Conservation (phyloP, 768 basidiomycete genomes). For the Lentinula boryana region DNA sequence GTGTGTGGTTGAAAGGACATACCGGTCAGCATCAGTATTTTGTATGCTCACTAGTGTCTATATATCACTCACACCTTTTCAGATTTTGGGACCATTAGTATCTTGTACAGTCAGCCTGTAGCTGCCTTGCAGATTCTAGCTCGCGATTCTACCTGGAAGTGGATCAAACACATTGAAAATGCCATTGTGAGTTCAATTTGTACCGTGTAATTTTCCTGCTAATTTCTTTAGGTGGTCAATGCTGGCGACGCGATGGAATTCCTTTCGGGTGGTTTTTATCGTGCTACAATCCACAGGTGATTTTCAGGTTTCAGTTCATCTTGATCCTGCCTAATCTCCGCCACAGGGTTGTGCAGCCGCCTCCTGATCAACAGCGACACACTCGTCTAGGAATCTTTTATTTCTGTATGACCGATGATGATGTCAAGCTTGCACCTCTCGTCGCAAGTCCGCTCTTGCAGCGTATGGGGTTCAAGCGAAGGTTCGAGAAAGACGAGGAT, state of each 20-base stretch:
- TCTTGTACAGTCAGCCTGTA: slow-evolving; percentile 45
- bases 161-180: slow-evolving; percentile 41
- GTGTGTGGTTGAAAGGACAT: slow-evolving; percentile 48
- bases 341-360: slow-evolving; percentile 38
- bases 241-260: slow-evolving; percentile 39
- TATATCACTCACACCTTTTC: not conserved
- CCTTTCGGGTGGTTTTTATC: slow-evolving; percentile 8
- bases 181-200: slow-evolving; percentile 25
- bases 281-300: slow-evolving; percentile 7
- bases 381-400: slow-evolving; percentile 43
- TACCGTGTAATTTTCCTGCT: not conserved
- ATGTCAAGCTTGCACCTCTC: slow-evolving; percentile 33
- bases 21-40: slow-evolving; percentile 23
- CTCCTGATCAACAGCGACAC: slow-evolving; percentile 34
- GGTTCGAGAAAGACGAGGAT: slow-evolving; percentile 24
- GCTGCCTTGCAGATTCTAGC: slow-evolving; percentile 38
- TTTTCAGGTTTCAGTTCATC: not conserved
- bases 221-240: slow-evolving; percentile 29
- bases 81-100: slow-evolving; percentile 40
- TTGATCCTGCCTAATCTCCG: not conserved
- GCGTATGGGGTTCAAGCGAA: slow-evolving; percentile 22
- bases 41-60: not conserved
- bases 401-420: slow-evolving; percentile 37
- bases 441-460: slow-evolving; percentile 37
- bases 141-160: slow-evolving; percentile 35